A percentile compares a stretch with the other conserved stretches of the same genome.
phyloP scores from a whole-genome alignment of 768 basidiomycete genomes.

The Mycena metata region DNA sequence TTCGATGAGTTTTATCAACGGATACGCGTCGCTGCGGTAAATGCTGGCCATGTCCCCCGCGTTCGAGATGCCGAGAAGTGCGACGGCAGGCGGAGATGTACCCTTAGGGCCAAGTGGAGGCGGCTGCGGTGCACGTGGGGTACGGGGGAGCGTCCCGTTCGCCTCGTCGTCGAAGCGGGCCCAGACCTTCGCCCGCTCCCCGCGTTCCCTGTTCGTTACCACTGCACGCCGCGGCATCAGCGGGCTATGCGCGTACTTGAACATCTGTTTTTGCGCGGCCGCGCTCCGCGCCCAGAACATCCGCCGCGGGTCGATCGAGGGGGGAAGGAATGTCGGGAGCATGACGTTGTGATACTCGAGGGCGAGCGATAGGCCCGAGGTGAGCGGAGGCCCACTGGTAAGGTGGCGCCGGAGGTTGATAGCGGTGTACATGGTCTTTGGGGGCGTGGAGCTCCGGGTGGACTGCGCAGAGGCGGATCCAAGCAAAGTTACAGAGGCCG shows the following conservation, averaged over 20 bases:
- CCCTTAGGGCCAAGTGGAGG: background rate
- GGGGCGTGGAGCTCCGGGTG: slow-evolving; percentile 26
- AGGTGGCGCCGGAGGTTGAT: slow-evolving; percentile 39
- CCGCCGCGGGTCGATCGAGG: background rate
- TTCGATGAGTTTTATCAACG: slow-evolving; percentile 23
- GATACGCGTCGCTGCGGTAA: slow-evolving; percentile 13
- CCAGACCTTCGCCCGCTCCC: slow-evolving; percentile 47
- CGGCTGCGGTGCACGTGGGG: background rate
- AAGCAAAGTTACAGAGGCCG: slow-evolving; percentile 37
- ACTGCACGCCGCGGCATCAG: slow-evolving; percentile 33
- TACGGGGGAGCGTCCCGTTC: slow-evolving; percentile 37
- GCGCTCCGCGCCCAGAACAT: slow-evolving; percentile 38
- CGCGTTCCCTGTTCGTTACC: slow-evolving; percentile 31
- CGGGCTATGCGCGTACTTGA: slow-evolving; percentile 27
- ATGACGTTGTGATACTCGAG: slow-evolving; percentile 41
- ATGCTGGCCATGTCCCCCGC: slow-evolving; percentile 16
- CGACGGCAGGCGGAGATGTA: slow-evolving; percentile 2
- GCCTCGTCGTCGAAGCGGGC: slow-evolving; percentile 66
- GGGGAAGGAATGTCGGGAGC: slow-evolving; percentile 38
- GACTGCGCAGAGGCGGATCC: slow-evolving; percentile 31
- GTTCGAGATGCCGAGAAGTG: slow-evolving; percentile 33
- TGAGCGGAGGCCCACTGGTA: slow-evolving; percentile 8
- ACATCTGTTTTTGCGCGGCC: slow-evolving; percentile 36
- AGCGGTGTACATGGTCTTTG: slow-evolving; percentile 38
- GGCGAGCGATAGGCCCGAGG: slow-evolving; percentile 37